Evolutionary conservation across 768 basidiomycete genomes (phyloP), one percentile per base, ranked within the genome.

Genomic region (Neoboletus magnificus): DNA sequence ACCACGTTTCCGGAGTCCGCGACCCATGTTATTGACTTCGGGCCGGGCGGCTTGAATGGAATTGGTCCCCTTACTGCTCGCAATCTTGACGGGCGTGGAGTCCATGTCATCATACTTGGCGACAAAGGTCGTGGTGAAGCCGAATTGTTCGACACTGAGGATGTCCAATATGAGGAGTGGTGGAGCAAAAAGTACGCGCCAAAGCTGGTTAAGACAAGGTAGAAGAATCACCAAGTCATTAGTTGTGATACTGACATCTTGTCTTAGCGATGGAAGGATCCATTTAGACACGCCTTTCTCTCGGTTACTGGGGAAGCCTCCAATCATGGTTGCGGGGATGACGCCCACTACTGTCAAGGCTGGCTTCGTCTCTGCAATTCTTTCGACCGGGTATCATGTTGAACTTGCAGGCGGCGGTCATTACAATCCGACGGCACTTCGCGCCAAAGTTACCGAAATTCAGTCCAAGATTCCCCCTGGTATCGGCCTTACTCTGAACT

Each of bases 271-370:
- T 73, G 97, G 97, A 35, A 86, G 83, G 58, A 76, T 98, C 50
- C 87, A 95, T 71, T 80, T 99, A 64, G 94, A 99, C 72, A 98
- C 96, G 0, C 89, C 93, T 5, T 96, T 98, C 81, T 96, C 96
- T 48, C 91, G 97, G 56, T 82, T 99, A 42, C 74, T 99, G 41
- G 93, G 93, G 64, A 99, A 98, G 76, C 86, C 97, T 4, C 97
- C 97, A 33, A 89, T 99, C 73, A 98, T 98, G 97, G 94, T 99
- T 37, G 96, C 95, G 47, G 97, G 97, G 56, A 98, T 99, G 97
- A 99, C 97, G 0, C 97, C 97, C 0, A 89, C 89, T 1, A 99
- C 97, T 32, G 97, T 99, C 61, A 88, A 95, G 70, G 88, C 88
- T 32, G 94, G 94, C 18, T 96, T 98, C 71, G 95, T 98, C 65